Conservation (phyloP, 1,139 yeast genomes). For the Lodderomyces theae region DNA sequence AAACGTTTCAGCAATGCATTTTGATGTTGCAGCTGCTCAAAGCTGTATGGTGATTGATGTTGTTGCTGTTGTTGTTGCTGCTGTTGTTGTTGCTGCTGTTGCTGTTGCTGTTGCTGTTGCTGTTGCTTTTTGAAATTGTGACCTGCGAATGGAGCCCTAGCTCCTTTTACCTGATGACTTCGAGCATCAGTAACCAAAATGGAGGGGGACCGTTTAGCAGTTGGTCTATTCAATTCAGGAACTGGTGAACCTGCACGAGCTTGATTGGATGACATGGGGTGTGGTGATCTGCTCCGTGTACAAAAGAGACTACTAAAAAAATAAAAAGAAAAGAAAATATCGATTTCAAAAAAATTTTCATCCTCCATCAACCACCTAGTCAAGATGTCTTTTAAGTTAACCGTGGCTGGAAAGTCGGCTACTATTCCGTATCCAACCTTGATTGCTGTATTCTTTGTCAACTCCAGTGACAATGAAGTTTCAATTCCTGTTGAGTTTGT, state of each 20-base stretch:
- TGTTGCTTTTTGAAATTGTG: constrained; percentile 46
- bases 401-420: constrained; percentile 84
- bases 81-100: constrained; percentile 34
- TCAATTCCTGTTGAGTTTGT: constrained; percentile 63
- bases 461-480: constrained; percentile 41
- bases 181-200: constrained; percentile 89
- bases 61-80: no score
- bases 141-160: constrained; percentile 86
- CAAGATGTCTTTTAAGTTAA: constrained; percentile 39
- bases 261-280: constrained; percentile 2
- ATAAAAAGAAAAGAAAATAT: neutral
- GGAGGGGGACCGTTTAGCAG: constrained; percentile 90
- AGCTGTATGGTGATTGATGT: constrained; percentile 15
- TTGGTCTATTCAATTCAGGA: constrained; percentile 38
- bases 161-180: constrained; percentile 51
- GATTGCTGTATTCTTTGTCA: constrained; percentile 74
- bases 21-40: constrained; percentile 19
- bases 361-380: neutral
- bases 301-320: no score
- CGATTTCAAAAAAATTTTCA: neutral
- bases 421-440: constrained; percentile 76
- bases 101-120: constrained; percentile 16
- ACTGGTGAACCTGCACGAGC: constrained; percentile 10
- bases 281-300: no score
- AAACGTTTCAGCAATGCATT: constrained; percentile 26